Conservation (phyloP, 208 protist species). For the Acanthamoeba castellanii region DNA sequence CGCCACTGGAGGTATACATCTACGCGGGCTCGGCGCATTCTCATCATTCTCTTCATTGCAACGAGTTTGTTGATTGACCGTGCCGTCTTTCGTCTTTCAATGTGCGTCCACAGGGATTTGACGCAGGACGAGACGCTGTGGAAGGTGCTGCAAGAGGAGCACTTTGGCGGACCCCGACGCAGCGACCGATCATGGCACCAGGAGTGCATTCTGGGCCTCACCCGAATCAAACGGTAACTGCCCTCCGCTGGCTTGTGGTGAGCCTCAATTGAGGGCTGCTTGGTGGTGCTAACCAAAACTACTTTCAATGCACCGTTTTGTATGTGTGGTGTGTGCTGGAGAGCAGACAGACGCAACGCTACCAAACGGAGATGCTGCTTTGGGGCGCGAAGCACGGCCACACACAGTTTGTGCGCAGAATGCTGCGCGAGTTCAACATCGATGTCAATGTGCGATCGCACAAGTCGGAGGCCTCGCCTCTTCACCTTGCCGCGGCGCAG, state of each 20-base stretch:
- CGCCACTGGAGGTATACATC: not conserved
- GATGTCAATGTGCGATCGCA: conserved; percentile 12
- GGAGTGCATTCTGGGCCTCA: conserved; percentile 3
- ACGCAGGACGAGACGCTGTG: conserved; percentile 33
- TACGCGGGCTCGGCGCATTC: not conserved
- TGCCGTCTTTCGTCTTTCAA: not conserved
- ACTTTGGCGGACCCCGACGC: conserved; percentile 24
- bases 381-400: conserved; percentile 28
- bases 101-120: not conserved
- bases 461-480: conserved; percentile 30
- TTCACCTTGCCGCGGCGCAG: not conserved
- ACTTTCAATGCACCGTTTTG: not conserved
- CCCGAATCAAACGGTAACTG: conserved; percentile 11
- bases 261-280: too few relatives aligned
- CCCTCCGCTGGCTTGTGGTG: too few relatives aligned
- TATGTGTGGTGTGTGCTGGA: not conserved
- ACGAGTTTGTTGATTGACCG: too few relatives aligned
- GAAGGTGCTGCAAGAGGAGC: conserved; percentile 25
- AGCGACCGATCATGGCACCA: conserved; percentile 17
- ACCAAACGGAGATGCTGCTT: conserved; percentile 40
- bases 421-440: conserved; percentile 23
- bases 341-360: conserved; percentile 19
- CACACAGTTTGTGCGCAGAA: conserved; percentile 3
- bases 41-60: too few relatives aligned
- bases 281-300: too few relatives aligned